Evolutionary conservation across 2,329 filamentous ascomycete species (phyloP).

Genomic region (Epichloe amarillans): DNA sequence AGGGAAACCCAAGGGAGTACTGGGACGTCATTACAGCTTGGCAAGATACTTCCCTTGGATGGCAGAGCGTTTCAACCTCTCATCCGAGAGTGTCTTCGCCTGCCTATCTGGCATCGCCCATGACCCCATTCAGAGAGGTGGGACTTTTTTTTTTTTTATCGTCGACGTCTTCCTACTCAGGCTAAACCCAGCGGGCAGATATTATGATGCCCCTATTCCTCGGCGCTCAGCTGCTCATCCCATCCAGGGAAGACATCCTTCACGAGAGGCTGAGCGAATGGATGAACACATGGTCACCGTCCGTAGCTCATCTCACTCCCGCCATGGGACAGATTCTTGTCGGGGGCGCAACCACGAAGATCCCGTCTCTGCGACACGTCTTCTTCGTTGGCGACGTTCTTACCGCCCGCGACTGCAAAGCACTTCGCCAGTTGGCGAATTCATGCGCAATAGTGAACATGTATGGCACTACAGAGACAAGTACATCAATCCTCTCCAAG

Average conservation of each 20-base stretch:
- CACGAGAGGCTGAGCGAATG: constrained; percentile 79
- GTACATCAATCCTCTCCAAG: background rate
- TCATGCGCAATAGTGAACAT: constrained; percentile 72
- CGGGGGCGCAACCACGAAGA: constrained; percentile 66
- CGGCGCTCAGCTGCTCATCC: constrained; percentile 66
- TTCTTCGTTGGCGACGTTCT: constrained; percentile 91
- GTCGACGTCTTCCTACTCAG: background rate
- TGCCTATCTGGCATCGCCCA: constrained; percentile 78
- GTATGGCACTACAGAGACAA: constrained; percentile 81
- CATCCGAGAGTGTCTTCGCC: constrained; percentile 61
- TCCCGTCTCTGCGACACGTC: constrained; percentile 61
- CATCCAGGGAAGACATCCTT: constrained; percentile 71
- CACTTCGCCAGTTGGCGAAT: constrained; percentile 68
- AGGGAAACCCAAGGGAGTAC: constrained; percentile 72
- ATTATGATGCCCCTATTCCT: constrained; percentile 88
- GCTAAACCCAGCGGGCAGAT: constrained; percentile 27
- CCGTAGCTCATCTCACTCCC: constrained; percentile 76
- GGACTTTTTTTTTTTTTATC: background rate
- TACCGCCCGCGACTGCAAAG: constrained; percentile 43
- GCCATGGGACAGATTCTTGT: constrained; percentile 93
- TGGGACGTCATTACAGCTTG: constrained; percentile 74
- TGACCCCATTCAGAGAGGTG: constrained; percentile 51
- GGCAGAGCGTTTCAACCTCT: constrained; percentile 67
- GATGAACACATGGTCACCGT: constrained; percentile 70
- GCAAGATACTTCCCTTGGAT: constrained; percentile 90